Percentiles rank a stretch among this genome's conserved stretches.
Evolutionary conservation across 2,329 filamentous ascomycete genomes (phyloP).

Genomic region (Penicillium sp.): DNA sequence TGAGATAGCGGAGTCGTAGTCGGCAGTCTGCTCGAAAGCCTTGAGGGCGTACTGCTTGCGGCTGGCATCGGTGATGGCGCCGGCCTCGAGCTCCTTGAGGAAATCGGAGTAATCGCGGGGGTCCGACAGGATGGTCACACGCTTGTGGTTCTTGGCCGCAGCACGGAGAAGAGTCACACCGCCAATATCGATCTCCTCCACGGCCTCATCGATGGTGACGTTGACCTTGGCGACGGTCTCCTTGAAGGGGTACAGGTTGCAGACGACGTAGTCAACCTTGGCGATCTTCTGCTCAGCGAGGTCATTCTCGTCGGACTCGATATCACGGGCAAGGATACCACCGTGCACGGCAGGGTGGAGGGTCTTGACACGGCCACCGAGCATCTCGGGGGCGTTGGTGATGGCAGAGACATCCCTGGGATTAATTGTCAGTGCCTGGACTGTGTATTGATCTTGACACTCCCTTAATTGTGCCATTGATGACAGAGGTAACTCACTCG

Average conservation of each 20-base stretch:
- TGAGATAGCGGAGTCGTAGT: conserved; percentile 92
- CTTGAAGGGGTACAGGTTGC: conserved; percentile 99
- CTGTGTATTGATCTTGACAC: neutral
- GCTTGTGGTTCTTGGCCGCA: conserved; percentile 94
- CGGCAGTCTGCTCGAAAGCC: conserved; percentile 96
- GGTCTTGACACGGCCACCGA: conserved; percentile 88
- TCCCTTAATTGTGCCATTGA: neutral
- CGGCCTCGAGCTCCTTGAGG: conserved; percentile 80
- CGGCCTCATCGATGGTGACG: conserved; percentile 92
- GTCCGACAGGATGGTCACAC: conserved; percentile 94
- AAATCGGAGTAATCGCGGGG: conserved; percentile 92
- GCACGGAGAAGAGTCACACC: conserved; percentile 95
- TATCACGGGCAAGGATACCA: conserved; percentile 83
- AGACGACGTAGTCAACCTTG: conserved; percentile 94
- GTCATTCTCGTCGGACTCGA: conserved; percentile 95
- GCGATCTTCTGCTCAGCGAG: conserved; percentile 91
- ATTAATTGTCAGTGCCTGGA: conserved; percentile 1
- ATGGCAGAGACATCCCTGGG: conserved; percentile 91
- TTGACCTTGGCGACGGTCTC: conserved; percentile 96
- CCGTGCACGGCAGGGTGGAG: conserved; percentile 89
- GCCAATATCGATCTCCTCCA: conserved; percentile 98
- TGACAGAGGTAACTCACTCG: conserved; percentile 60
- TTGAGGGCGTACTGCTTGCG: conserved; percentile 91
- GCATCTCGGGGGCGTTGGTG: conserved; percentile 95
- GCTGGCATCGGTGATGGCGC: conserved; percentile 80